phyloP scores from a whole-genome alignment of 306 rosid genomes.

The Lagenaria siceraria region DNA sequence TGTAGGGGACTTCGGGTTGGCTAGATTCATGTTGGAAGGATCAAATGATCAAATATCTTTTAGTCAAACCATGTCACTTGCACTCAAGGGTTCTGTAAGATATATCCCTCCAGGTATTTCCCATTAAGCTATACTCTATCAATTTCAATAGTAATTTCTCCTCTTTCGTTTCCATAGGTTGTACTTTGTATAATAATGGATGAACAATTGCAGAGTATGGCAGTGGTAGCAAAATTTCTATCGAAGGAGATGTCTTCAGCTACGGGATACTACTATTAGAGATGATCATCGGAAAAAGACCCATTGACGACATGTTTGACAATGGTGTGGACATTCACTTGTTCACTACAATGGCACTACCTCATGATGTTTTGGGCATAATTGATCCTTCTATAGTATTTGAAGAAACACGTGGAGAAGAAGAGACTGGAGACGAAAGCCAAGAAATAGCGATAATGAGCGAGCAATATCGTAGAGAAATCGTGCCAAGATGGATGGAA shows the following conservation, averaged over 20 bases:
- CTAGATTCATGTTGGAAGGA: conserved; percentile 8
- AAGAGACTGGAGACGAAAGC: not conserved
- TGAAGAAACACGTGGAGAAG: not conserved
- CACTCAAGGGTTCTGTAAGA: conserved; percentile 19
- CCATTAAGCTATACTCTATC: not conserved
- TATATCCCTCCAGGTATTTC: conserved; percentile 25
- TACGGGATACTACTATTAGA: conserved; percentile 19
- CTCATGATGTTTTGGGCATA: conserved; percentile 15
- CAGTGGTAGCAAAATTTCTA: conserved; percentile 15
- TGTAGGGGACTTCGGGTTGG: conserved; percentile 14
- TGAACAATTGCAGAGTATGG: conserved; percentile 11
- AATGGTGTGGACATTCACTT: conserved; percentile 14
- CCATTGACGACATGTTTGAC: conserved; percentile 9
- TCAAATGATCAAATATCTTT: not conserved
- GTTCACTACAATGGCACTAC: not conserved
- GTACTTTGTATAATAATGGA: too few relatives aligned
- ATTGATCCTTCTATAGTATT: conserved; percentile 22
- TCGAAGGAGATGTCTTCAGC: conserved; percentile 19
- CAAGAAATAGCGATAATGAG: conserved; percentile 9
- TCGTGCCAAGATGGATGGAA: not conserved
- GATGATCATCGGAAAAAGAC: conserved; percentile 17
- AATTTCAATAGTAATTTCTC: not conserved
- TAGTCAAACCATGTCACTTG: not conserved
- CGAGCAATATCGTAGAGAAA: not conserved
- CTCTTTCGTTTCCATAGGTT: too few relatives aligned